These are phyloP conservation scores for Metrosideros polymorpha DNA, from an alignment of 441 rosid genomes.

Conservation along the genomic window DNA sequence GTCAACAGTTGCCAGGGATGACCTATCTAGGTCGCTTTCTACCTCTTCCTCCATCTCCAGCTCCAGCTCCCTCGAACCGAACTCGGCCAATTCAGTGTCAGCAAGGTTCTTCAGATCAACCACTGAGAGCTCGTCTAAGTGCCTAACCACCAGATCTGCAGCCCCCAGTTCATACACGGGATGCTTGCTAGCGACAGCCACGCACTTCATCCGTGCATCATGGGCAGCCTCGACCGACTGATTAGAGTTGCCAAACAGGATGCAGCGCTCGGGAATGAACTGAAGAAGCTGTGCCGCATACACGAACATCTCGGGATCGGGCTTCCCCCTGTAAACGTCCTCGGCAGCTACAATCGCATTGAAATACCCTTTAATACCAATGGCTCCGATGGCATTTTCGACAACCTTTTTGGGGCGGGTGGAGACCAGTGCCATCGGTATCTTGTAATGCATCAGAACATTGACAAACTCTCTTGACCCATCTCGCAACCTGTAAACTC, in stretches of 20 bases:
- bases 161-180: slow-evolving; percentile 89
- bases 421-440: slow-evolving; percentile 95
- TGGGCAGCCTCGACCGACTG: slow-evolving; percentile 95
- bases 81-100: slow-evolving; percentile 61
- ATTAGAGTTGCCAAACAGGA: slow-evolving; percentile 90
- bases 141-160: slow-evolving; percentile 84
- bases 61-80: slow-evolving; percentile 48
- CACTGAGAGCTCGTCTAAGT: slow-evolving; percentile 68
- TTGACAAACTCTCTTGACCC: slow-evolving; percentile 85
- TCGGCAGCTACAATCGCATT: slow-evolving; percentile 71
- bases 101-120: slow-evolving; percentile 93
- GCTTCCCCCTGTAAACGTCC: slow-evolving; percentile 87
- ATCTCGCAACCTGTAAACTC: slow-evolving; percentile 49
- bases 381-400: slow-evolving; percentile 60
- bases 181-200: slow-evolving; percentile 89
- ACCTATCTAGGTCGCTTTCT: slow-evolving; percentile 24
- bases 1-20: slow-evolving; percentile 38
- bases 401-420: slow-evolving; percentile 71
- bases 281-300: slow-evolving; percentile 89
- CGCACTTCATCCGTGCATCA: slow-evolving; percentile 91
- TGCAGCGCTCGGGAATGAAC: slow-evolving; percentile 86
- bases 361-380: slow-evolving; percentile 63
- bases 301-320: slow-evolving; percentile 89
- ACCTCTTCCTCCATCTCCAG: slow-evolving; percentile 62
- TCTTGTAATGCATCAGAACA: slow-evolving; percentile 69